Evolutionary conservation across 441 rosid species (phyloP).

Genomic region (Pelargonium myrrhifolium): DNA sequence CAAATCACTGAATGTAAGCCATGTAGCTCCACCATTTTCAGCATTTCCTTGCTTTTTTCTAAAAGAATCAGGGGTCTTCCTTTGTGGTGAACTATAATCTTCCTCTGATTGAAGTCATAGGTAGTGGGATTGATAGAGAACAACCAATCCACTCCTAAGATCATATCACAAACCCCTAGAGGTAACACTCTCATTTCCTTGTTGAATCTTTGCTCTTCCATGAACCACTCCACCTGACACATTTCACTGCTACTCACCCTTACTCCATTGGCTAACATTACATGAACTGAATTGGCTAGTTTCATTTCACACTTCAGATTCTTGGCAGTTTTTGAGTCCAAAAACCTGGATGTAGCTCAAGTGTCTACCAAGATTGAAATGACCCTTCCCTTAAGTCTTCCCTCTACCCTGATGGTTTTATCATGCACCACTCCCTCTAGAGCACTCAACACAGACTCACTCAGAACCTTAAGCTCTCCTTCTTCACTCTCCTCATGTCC

Average conservation of each 20-base stretch:
- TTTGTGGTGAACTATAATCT: background rate
- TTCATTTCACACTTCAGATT: no score
- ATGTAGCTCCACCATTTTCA: background rate
- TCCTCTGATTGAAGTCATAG: background rate
- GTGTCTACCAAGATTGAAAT: background rate
- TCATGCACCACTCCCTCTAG: no score
- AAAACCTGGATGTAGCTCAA: background rate
- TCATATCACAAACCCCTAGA: background rate
- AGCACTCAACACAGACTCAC: no score
- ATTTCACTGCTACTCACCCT: background rate
- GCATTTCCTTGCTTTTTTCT: fast-evolving
- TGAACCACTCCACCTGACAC: background rate
- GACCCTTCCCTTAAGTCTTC: no score
- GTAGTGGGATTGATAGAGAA: background rate
- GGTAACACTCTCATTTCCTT: background rate
- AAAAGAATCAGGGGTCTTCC: background rate
- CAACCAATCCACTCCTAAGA: background rate
- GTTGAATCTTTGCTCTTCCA: background rate
- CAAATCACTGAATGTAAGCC: background rate
- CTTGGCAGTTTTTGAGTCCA: background rate
- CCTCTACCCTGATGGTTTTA: no score
- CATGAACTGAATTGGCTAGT: background rate
- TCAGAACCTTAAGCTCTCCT: no score
- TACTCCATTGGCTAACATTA: background rate
- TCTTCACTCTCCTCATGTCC: no score